Percentiles rank a stretch among this genome's conserved stretches.
phyloP scores from a whole-genome alignment of 2,329 filamentous ascomycete species.

The Colletotrichum sp. region DNA sequence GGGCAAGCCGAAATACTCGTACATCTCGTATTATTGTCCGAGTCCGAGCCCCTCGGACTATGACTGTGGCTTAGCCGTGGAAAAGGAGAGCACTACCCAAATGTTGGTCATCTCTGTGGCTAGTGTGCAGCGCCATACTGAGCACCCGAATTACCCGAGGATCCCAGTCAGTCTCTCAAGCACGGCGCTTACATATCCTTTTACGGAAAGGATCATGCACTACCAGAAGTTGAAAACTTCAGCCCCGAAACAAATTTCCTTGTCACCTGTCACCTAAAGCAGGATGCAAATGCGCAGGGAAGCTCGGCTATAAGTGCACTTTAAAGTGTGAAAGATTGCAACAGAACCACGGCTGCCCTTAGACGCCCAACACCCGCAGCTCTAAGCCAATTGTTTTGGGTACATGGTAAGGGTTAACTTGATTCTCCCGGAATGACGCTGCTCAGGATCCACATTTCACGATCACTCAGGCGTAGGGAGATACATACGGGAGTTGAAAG shows the following conservation, averaged over 20 bases:
- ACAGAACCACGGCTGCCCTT: accelerated
- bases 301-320: not conserved
- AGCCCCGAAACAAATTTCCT: not conserved
- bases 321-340: not conserved
- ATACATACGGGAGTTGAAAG: not conserved
- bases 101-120: not conserved
- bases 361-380: too few relatives aligned
- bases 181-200: not conserved
- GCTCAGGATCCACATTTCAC: not conserved
- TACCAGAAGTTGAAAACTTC: not conserved
- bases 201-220: not conserved
- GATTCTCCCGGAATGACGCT: not conserved
- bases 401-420: not conserved
- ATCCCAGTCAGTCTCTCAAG: too few relatives aligned
- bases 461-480: not conserved
- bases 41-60: not conserved
- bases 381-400: too few relatives aligned
- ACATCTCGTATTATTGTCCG: not conserved
- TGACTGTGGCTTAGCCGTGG: not conserved
- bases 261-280: not conserved
- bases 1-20: not conserved
- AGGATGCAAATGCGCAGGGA: not conserved
- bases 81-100: not conserved
- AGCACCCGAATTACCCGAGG: not conserved
- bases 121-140: not conserved